Evolutionary conservation across 805 yeast species (phyloP), one percentile per base, ranked within the genome.

Genomic region (Pichia cephalocereana): DNA sequence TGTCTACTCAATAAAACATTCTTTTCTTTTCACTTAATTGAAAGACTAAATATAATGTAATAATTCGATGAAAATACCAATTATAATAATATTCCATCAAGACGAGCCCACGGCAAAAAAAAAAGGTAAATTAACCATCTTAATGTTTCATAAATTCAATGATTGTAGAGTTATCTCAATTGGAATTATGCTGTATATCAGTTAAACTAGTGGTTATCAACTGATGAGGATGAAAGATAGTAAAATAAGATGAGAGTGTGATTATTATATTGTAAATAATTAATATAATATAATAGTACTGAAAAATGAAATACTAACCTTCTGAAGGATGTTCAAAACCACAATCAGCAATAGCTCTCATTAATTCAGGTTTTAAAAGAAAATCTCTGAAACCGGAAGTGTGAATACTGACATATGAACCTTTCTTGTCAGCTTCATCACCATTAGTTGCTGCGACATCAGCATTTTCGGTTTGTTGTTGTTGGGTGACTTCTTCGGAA

Each of bases 321-420:
- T 91, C 99, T 57, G 96, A 88, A 57, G 99, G 99, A 75, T 91
- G 99, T 76, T 91, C 99, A 67, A 91, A 91, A 76, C 99, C 99
- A 76, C 97, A 89, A 72, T 91, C 99, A 58, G 90, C 95, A 66
- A 91, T 91, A 56, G 99, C 99, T 72, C 99, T 85, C 63, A 91
- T 77, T 59, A 91, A 78, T 74, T 93, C 99, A 32, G 98, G 97
- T 74, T 93, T 93, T 70, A 91, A 79, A 64, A 93, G 74, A 71
- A 91, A 91, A 73, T 93, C 99, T 71, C 95, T 87, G 82, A 93
- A 91, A 67, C 97, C 97, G 55, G 98, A 91, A 56, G 98, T 91
- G 70, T 93, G 98, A 61, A 89, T 86, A 64, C 98, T 98, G 52
- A 90, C 98, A 62, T 93, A 93, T 41, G 97, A 88, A 65, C 98